Base-by-base conservation (phyloP, 768 basidiomycete genomes). In the Serendipita sp. region DNA sequence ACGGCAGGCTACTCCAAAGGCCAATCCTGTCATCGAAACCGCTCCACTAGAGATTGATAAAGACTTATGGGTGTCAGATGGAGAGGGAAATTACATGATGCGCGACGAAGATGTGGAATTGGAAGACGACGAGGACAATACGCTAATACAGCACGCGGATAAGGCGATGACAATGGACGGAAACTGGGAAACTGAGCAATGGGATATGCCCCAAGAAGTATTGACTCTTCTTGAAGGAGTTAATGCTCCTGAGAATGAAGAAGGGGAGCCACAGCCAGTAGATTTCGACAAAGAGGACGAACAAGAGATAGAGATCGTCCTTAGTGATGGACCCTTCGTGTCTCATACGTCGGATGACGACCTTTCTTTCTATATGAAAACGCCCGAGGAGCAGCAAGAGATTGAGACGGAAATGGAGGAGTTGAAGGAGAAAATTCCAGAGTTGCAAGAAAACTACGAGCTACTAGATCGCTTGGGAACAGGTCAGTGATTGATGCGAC, bases 381-480 rank as follows among this genome's bases (percentile, higher is more conserved):
- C 81, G 17, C 71, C 70, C 14, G 81, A 87, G 44, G 93, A 96
- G 66, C 84, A 80, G 64, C 75, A 76, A 2, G 87, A 87, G 66
- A 88, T 97, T 61, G 74, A 79, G 48, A 74, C 77, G 42, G 95
- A 99, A 73, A 92, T 98, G 44, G 70, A 73, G 0, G 82, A 88
- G 64, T 79, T 97, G 28, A 75, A 83, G 65, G 70, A 74, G 0
- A 78, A 80, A 17, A 82, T 95, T 3, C 86, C 88, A 0, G 72
- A 78, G n/a, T 76, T 95, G 61, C 70, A 73, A 3, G 69, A 75
- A 2, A 78, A 87, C 66, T 98, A 95, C 76, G 79, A 76, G 58
- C 76, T 98, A 38, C 72, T 97, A 38, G 95, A 97, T 74, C 81
- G 94, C 0, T 80, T 99, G 0, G 96, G 96, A 14, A 97, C 94